Evolutionary conservation across 1,284 basidiomycete genomes (phyloP).

Genomic region (Apiotrichum montevideense): DNA sequence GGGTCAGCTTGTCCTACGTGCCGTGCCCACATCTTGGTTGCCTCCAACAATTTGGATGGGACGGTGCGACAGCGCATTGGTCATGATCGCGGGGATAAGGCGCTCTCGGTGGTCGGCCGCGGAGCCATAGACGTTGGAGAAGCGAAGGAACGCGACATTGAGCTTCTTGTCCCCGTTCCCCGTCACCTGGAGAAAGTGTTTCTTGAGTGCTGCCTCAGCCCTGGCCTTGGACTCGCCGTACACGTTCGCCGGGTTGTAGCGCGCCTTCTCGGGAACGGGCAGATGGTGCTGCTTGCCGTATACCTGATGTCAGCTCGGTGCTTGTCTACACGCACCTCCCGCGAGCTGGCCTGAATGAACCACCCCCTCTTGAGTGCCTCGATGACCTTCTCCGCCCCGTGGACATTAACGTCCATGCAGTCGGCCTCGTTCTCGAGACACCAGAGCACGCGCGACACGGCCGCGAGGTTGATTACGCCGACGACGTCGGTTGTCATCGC

Average conservation of each 20-base stretch:
- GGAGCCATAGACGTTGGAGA: slow-evolving; percentile 34
- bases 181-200: slow-evolving; percentile 1
- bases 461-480: slow-evolving; percentile 35
- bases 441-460: slow-evolving; percentile 29
- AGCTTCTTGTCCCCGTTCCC: slow-evolving; percentile 6
- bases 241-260: slow-evolving; percentile 24
- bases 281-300: slow-evolving; percentile 23
- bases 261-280: slow-evolving; percentile 23
- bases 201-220: slow-evolving; percentile 20
- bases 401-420: slow-evolving; percentile 34
- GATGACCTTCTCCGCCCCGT: slow-evolving; percentile 24
- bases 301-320: slow-evolving; percentile 9
- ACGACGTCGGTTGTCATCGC: slow-evolving; percentile 24
- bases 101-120: slow-evolving; percentile 29
- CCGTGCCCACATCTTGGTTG: slow-evolving; percentile 24
- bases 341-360: slow-evolving; percentile 34
- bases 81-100: slow-evolving; percentile 26
- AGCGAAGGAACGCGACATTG: slow-evolving; percentile 23
- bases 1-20: neutral
- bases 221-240: slow-evolving; percentile 26
- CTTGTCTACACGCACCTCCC: slow-evolving; percentile 14
- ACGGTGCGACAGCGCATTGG: slow-evolving; percentile 27
- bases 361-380: slow-evolving; percentile 21
- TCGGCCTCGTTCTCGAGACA: slow-evolving; percentile 32
- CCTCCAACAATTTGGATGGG: slow-evolving; percentile 35